phyloP scores from a whole-genome alignment of 768 basidiomycete genomes.

The Russula olivacea region DNA sequence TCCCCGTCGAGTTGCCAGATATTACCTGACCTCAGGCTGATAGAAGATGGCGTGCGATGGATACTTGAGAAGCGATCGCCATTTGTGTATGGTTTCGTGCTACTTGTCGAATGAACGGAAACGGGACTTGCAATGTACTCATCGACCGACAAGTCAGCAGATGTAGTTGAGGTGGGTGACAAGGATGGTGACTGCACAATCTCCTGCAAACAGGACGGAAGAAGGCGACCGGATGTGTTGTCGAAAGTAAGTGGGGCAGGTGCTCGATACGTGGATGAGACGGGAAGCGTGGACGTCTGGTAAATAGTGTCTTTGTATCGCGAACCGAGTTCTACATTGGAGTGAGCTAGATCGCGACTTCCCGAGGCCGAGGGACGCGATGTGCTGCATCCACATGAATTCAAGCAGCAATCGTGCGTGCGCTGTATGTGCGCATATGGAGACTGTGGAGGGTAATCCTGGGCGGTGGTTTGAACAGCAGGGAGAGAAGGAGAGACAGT shows the following conservation, averaged over 20 bases:
- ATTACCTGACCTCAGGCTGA: constrained; percentile 39
- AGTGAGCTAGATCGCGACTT: constrained; percentile 19
- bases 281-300: constrained; percentile 52
- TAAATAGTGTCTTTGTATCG: constrained; percentile 54
- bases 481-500: constrained; percentile 10
- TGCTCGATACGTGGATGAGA: constrained; percentile 33
- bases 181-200: constrained; percentile 64
- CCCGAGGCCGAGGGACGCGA: background rate
- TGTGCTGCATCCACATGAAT: constrained; percentile 3
- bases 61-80: constrained; percentile 12
- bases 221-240: constrained; percentile 39
- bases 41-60: constrained; percentile 22
- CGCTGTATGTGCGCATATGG: constrained; percentile 2
- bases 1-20: constrained; percentile 74
- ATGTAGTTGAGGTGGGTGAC: constrained; percentile 48
- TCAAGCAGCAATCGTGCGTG: background rate
- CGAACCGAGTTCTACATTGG: constrained; percentile 43
- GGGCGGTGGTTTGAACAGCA: background rate
- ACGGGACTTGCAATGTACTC: constrained; percentile 35
- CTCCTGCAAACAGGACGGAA: constrained; percentile 76
- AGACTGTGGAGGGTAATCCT: background rate
- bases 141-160: constrained; percentile 60
- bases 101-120: constrained; percentile 17
- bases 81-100: constrained; percentile 17
- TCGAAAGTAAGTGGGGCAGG: constrained; percentile 26